Percentiles rank a stretch among this genome's conserved stretches.
Conservation (phyloP, 2,329 filamentous ascomycete genomes). For the Aspergillus terreus region DNA sequence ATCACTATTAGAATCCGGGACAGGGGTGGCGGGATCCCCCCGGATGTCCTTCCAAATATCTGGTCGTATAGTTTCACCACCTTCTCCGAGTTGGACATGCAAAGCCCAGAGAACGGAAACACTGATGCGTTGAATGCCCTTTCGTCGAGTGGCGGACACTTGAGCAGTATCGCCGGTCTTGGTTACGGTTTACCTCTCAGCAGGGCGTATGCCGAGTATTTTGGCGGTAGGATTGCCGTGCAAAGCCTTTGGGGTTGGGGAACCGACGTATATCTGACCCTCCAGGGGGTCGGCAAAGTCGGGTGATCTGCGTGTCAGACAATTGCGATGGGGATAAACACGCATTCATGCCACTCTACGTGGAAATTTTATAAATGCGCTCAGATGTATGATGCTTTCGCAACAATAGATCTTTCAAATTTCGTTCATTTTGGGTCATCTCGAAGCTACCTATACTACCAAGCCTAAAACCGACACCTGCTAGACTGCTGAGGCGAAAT, state of each 20-base stretch:
- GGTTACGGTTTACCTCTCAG: constrained; percentile 90
- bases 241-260: constrained; percentile 96
- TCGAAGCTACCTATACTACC: background rate
- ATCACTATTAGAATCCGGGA: constrained; percentile 95
- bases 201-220: constrained; percentile 94
- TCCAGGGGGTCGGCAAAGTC: constrained; percentile 57
- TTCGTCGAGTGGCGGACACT: constrained; percentile 65
- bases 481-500: constrained; percentile 7
- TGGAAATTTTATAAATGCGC: background rate
- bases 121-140: constrained; percentile 73
- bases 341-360: background rate
- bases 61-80: constrained; percentile 99
- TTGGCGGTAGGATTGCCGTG: constrained; percentile 91
- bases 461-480: constrained; percentile 7
- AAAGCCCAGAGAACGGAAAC: constrained; percentile 47
- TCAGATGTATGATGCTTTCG: too few relatives aligned
- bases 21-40: constrained; percentile 86
- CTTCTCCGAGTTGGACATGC: constrained; percentile 66
- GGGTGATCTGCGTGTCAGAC: constrained; percentile 19
- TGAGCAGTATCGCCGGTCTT: constrained; percentile 83
- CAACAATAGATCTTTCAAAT: too few relatives aligned
- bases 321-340: background rate
- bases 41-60: constrained; percentile 77
- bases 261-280: constrained; percentile 62
- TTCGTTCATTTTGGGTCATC: too few relatives aligned